Base-by-base conservation (phyloP, 2,329 filamentous ascomycete genomes). In the Cladosporium colombiae region DNA sequence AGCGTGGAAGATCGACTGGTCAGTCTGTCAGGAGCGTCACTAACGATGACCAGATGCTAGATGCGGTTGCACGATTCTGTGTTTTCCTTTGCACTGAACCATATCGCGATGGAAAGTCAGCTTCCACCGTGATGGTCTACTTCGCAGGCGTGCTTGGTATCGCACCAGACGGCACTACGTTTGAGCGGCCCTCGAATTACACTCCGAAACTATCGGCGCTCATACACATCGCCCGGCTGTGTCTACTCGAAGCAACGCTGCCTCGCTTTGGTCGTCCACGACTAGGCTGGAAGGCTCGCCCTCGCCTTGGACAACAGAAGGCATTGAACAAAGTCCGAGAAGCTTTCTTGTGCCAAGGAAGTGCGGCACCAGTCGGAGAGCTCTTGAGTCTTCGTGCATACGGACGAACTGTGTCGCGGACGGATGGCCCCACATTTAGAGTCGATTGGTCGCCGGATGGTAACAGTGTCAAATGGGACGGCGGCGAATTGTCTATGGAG, bases 171-270 rank as follows among this genome's bases (percentile, higher is more conserved):
- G 60, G 60, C 25, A 37, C 44, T 23, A 66, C 50, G 14, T 66
- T 66, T 44, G 65, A 63, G 37, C 60, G 65, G 33, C 65, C 65
- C 23, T 35, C 37, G 4, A 66, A 64, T 27, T 66, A 66, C 44
- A 66, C 65, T 16, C 60, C 65, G 8, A 63, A 66, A 25, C 53
- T 66, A 3, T 66, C 65, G 21, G 60, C 18, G 14, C 21, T 66
- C 29, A 60, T 66, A 10, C 44, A 65, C 21, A 52, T 37, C 10
- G 40, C 40, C 1, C 53, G 63, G 3, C 25, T 66, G 8, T 56
- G 46, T 23, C 18, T 62, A 18, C 64, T 66, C 1, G 64, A 66
- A 31, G 33, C 49, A 5, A 58, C 46, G 11, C 21, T 50, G 18
- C 46, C 46, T 13, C 46, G 46, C 2, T 50, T 50, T 10, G 6